Evolutionary conservation across 1,139 yeast genomes (phyloP), one percentile per base, ranked within the genome.

Genomic region (Pichia norvegensis): DNA sequence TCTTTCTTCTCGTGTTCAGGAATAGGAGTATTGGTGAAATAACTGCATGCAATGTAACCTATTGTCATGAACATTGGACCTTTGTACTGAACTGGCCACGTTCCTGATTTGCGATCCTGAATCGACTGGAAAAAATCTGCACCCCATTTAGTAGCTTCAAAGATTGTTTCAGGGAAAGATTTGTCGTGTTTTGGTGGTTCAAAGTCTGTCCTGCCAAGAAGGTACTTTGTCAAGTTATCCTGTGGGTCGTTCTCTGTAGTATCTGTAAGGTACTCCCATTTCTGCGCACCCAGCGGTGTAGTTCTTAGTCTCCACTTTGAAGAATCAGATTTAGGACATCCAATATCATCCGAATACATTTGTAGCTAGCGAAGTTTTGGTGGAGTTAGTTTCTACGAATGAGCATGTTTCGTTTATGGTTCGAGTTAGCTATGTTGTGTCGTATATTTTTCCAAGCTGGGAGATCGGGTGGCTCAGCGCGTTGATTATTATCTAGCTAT

Each of bases 51-150:
- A 19, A 92, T 79, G 57, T 84, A 86, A 1, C 98, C 97, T 51
- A 90, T 83, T 1, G 92, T 79, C 86, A 94, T 80, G 65, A 94
- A 94, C 95, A 90, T 88, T 3, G 98, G 98, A 1, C 99, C 99
- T 52, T 88, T 88, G 61, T 92, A 94, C 61, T 86, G 95, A 57
- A 85, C 80, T 0, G 97, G 97, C 66, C 92, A 85, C 14, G 79
- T 79, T 0, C 98, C 99, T 31, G 81, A 76, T 1, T 67, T 64
- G 22, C 76, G 76, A 49, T 85, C 94, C 62, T 92, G 97, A 20
- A 92, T 62, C 14, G 72, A 61, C 21, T 73, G 62, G 47, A 86
- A 74, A 59, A 86, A 90, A 5, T 75, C 72, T 3, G 92, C 94
- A 17, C 94, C 95, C 55, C 85, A 82, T 39, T 71, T 63, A 1